Percentiles rank a stretch among this genome's conserved stretches.
phyloP scores from a whole-genome alignment of 192 early-diverging fungal genomes.

The Umbelopsis sp. region DNA sequence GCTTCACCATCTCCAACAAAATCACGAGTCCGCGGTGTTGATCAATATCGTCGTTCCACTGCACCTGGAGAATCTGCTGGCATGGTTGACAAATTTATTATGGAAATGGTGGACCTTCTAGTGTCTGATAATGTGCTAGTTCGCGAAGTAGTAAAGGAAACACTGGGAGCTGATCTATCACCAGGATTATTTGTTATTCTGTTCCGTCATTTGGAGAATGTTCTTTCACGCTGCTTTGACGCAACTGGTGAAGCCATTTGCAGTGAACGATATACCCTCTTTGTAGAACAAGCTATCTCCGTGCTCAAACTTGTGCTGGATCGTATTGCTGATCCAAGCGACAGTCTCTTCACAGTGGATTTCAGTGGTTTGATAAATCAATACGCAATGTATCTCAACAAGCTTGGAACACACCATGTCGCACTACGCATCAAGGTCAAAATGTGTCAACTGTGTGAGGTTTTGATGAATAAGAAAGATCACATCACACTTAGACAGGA shows the following conservation, averaged over 20 bases:
- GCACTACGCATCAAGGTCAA: slow-evolving; percentile 73
- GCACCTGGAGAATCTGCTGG: slow-evolving; percentile 28
- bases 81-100: slow-evolving; percentile 73
- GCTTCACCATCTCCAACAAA: slow-evolving; percentile 19
- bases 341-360: slow-evolving; percentile 66
- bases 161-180: slow-evolving; percentile 76
- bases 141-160: slow-evolving; percentile 79
- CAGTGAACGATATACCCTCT: slow-evolving; percentile 62
- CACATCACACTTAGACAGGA: slow-evolving; percentile 72
- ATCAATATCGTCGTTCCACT: slow-evolving; percentile 22
- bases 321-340: slow-evolving; percentile 61
- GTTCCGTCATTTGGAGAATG: slow-evolving; percentile 60
- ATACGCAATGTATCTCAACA: slow-evolving; percentile 74
- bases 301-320: slow-evolving; percentile 77
- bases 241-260: slow-evolving; percentile 53
- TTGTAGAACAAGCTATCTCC: slow-evolving; percentile 74
- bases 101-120: slow-evolving; percentile 74
- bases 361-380: slow-evolving; percentile 67
- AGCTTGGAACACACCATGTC: slow-evolving; percentile 53
- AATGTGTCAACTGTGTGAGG: slow-evolving; percentile 77
- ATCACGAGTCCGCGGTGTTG: slow-evolving; percentile 1
- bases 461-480: slow-evolving; percentile 75
- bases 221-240: slow-evolving; percentile 69
- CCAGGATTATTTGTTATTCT: slow-evolving; percentile 68
- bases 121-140: slow-evolving; percentile 75